Evolutionary conservation across 2,329 filamentous ascomycete genomes (phyloP), one percentile per base, ranked within the genome.

Genomic region (Aaosphaeria arxii): DNA sequence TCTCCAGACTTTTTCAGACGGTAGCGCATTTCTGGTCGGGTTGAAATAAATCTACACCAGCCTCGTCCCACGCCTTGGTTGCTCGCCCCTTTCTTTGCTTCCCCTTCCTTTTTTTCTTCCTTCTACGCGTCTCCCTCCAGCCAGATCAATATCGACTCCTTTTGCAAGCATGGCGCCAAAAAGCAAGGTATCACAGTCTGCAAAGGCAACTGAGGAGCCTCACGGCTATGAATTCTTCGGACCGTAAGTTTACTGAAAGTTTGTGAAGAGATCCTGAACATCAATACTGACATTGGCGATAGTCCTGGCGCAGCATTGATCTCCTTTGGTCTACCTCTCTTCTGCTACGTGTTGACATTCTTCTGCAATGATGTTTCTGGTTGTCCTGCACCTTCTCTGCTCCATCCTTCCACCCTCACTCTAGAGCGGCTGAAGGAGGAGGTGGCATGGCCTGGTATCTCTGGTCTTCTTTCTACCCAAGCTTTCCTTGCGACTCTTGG

Each of bases 361-460:
- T 77, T 87, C 61, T 96, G 92, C 80, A 97, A 96, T 74, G 91
- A 97, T 69, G 77, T 95, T 54, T 87, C 89, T 6, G 92, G 94
- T 49, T 97, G 94, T 66, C 94, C 92, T 42, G 86, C 89, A 3
- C 90, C 91, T 4, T 90, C 88, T 4, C 78, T 92, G 6, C 79
- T 95, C 35, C 78, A 80, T 57, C 91, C 88, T 31, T 84, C 80
- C 48, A 87, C 82, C 6, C 74, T 96, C 50, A 84, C 84, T 39
- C 74, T 91, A 42, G 81, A 86, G 17, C 81, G 82, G 59, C 74
- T 96, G 58, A 94, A 92, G 75, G 67, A 76, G 47, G 90, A 96
- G 63, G 83, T 89, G 40, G 90, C 88, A 58, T 96, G 91, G 89
- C 87, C 86, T 57, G 91, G 91, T 32, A 67, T 91, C 43, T 73